Evolutionary conservation across 2,329 filamentous ascomycete species (phyloP).

Genomic region (Xylariales sp.): DNA sequence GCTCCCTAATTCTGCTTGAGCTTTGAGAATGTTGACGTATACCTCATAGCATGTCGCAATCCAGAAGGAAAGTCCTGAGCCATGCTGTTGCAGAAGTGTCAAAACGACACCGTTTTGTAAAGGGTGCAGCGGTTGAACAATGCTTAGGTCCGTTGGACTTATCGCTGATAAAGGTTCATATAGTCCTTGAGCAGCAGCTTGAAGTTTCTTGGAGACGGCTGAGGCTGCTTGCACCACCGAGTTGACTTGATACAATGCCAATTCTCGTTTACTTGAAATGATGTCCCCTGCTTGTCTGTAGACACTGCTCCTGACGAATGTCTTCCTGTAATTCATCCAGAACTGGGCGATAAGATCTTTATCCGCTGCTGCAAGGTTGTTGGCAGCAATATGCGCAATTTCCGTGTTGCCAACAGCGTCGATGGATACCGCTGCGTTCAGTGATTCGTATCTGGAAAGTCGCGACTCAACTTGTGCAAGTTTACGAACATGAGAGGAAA

Average conservation of each 20-base stretch:
- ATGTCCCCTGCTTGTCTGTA: background rate
- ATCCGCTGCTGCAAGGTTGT: conserved; percentile 45
- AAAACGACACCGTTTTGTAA: conserved; percentile 54
- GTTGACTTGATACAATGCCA: conserved; percentile 11
- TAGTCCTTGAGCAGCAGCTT: conserved; percentile 28
- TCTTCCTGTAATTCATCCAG: conserved; percentile 11
- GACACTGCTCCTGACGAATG: background rate
- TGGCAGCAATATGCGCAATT: conserved; percentile 32
- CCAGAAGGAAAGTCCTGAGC: conserved; percentile 39
- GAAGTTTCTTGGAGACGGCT: conserved; percentile 24
- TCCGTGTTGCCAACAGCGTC: conserved; percentile 18
- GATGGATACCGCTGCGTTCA: conserved; percentile 27
- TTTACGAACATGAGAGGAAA: conserved; percentile 28
- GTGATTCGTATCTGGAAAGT: conserved; percentile 40
- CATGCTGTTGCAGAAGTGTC: conserved; percentile 33
- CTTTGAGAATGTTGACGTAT: conserved; percentile 36
- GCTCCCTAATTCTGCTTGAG: conserved; percentile 35
- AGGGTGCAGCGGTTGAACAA: conserved; percentile 53
- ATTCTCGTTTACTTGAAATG: background rate
- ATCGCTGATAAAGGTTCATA: conserved; percentile 27
- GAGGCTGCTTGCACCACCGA: conserved; percentile 18
- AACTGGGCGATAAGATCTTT: conserved; percentile 30
- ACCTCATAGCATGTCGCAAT: conserved; percentile 49
- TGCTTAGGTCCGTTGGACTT: conserved; percentile 24
- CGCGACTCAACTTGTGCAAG: conserved; percentile 45